Conservation (phyloP, 495 filamentous ascomycete genomes). For the Penicillium malachiteum region DNA sequence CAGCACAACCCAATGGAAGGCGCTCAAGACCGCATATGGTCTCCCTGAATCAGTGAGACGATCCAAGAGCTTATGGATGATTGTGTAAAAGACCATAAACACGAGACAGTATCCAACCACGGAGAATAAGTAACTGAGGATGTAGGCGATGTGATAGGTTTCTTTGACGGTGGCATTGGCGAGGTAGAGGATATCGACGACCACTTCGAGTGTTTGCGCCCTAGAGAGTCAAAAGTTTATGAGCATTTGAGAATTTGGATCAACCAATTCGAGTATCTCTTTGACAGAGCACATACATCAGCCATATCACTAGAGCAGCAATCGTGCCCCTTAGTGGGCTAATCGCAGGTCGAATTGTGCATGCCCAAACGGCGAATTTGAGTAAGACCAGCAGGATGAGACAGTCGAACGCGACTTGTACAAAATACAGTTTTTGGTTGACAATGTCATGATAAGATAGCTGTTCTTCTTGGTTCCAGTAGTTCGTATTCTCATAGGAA, state of each 20-base stretch:
- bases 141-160: slow-evolving; percentile 22
- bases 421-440: slow-evolving; percentile 3
- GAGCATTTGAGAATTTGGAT: too few species aligned
- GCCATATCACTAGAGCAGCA: slow-evolving; percentile 7
- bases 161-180: slow-evolving; percentile 16
- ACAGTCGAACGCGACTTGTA: slow-evolving; percentile 18
- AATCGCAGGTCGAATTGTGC: slow-evolving; percentile 13
- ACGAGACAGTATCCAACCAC: slow-evolving; percentile 9
- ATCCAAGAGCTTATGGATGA: slow-evolving; percentile 20
- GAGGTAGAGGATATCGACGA: slow-evolving; percentile 15
- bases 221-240: not conserved
- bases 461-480: slow-evolving; percentile 9
- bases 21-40: slow-evolving; percentile 11
- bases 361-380: slow-evolving; percentile 23
- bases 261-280: too few species aligned
- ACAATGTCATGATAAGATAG: not conserved
- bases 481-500: not conserved
- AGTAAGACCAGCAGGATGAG: slow-evolving; percentile 18
- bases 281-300: slow-evolving; percentile 12
- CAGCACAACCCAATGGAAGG: slow-evolving; percentile 22
- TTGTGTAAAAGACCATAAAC: slow-evolving; percentile 22
- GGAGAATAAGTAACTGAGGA: slow-evolving; percentile 24
- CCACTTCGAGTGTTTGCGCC: not conserved
- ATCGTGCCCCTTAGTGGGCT: slow-evolving; percentile 13
- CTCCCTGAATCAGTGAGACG: slow-evolving; percentile 19